Conservation (phyloP, 2,329 filamentous ascomycete genomes). For the Ilyonectria sp. region DNA sequence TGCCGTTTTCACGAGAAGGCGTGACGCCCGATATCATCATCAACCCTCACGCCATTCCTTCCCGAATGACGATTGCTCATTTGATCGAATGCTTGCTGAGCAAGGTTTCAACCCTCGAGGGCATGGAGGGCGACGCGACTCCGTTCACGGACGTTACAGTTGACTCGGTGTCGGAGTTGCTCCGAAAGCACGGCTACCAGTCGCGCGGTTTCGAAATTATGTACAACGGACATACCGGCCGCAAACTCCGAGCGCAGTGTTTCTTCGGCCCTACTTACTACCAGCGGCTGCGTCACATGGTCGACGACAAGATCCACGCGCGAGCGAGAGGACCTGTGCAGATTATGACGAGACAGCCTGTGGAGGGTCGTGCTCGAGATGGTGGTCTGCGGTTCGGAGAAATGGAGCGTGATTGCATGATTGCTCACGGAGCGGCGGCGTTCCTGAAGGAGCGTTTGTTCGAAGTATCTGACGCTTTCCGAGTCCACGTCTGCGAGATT, state of each 20-base stretch:
- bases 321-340: slow-evolving; percentile 96
- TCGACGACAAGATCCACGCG: slow-evolving; percentile 99
- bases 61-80: slow-evolving; percentile 99
- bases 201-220: slow-evolving; percentile 98
- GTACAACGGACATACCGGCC: slow-evolving; percentile 98
- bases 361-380: slow-evolving; percentile 97
- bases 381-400: slow-evolving; percentile 99
- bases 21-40: slow-evolving; percentile 97
- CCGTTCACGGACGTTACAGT: slow-evolving; percentile 99
- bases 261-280: slow-evolving; percentile 99
- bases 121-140: slow-evolving; percentile 96
- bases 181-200: slow-evolving; percentile 93
- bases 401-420: slow-evolving; percentile 99
- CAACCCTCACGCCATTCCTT: slow-evolving; percentile 99
- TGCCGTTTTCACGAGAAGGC: slow-evolving; percentile 96
- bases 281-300: slow-evolving; percentile 98
- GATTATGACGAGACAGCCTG: slow-evolving; percentile 96
- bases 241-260: slow-evolving; percentile 92
- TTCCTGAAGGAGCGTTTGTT: slow-evolving; percentile 98
- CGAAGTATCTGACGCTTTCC: slow-evolving; percentile 97
- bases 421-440: slow-evolving; percentile 96
- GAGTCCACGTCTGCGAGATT: slow-evolving; percentile 98
- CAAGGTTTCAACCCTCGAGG: slow-evolving; percentile 94
- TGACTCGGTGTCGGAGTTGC: slow-evolving; percentile 88
- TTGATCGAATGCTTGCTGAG: slow-evolving; percentile 99